Evolutionary conservation across 768 basidiomycete species (phyloP), one percentile per base, ranked within the genome.

Genomic region (Macrolepiota albuminosa): DNA sequence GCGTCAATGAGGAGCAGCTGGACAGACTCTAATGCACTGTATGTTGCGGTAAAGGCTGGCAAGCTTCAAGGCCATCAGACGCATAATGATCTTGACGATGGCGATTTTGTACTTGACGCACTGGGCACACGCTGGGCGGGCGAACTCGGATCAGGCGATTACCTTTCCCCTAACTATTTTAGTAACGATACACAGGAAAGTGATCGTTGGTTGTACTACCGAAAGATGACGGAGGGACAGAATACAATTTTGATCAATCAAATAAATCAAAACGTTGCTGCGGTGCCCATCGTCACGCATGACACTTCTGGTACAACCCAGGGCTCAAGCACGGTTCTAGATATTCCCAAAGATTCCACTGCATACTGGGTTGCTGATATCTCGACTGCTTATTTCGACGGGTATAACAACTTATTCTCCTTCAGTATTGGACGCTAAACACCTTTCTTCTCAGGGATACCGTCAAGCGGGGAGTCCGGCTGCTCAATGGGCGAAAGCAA

Each of bases 171-270:
- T 2, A 79, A 80, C 40, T 98, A 98, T 78, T 99, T 99, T 79
- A 76, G 71, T 34, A 84, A 71, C 59, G 93, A 92, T 64, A 69
- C 72, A 0, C 93, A 96, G 71, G 74, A 78, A 60, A 81, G 86
- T 50, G 70, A 76, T 26, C 82, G 96, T 57, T 98, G 95, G 95
- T 67, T 83, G 62, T 98, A 97, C 77, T 99, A 97, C 80, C 84
- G 95, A 70, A 98, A 95, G 81, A 85, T 87, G 75, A 97, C 96
- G 4, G 93, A 96, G 74, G 97, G 97, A 2, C 97, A 99, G 78
- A 99, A 98, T 78, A 95, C 94, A 6, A 79, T 99, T 63, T 68
- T 95, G 56, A 80, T 98, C 64, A 81, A 81, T 65, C 75, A 78
- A 62, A 69, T 74, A 36, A 98, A 98, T 76, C 97, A 99, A 75